These are phyloP conservation scores for Lunularia cruciata DNA, from an alignment of 225 moss, liverwort and hornwort species.

Conservation along the genomic window DNA sequence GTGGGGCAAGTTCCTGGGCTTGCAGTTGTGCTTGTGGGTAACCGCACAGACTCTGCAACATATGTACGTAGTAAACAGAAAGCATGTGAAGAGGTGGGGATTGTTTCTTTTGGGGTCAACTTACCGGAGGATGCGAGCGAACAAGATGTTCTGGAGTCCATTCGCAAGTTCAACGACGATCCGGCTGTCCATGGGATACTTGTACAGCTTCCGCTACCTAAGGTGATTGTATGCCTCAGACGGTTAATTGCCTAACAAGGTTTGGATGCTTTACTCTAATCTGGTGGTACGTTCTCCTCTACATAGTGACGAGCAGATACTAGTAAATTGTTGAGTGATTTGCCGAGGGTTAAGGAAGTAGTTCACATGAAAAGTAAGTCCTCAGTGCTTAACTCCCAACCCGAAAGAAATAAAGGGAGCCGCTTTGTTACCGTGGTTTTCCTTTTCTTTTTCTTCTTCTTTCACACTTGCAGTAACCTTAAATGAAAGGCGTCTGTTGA, in stretches of 20 bases:
- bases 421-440: no score
- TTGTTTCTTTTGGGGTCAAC: conserved; percentile 56
- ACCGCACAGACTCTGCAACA: conserved; percentile 68
- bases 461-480: no score
- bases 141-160: conserved; percentile 55
- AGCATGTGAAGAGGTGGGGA: conserved; percentile 71
- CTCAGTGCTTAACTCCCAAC: no score
- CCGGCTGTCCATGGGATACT: conserved; percentile 74
- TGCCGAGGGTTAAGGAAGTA: no score
- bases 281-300: neutral
- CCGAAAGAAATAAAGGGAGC: no score
- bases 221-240: conserved; percentile 38
- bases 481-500: no score
- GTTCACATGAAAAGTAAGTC: no score
- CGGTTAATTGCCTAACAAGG: no score
- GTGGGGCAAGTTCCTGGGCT: conserved; percentile 66
- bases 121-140: conserved; percentile 59
- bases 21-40: conserved; percentile 74
- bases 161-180: conserved; percentile 67
- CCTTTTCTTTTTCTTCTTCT: no score
- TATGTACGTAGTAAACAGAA: conserved; percentile 87
- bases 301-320: no score
- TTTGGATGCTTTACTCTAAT: no score
- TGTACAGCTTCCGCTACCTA: conserved; percentile 86
- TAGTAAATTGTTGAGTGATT: no score